These are phyloP conservation scores for Boletus fagicola DNA, from an alignment of 768 basidiomycete genomes.

Conservation along the genomic window DNA sequence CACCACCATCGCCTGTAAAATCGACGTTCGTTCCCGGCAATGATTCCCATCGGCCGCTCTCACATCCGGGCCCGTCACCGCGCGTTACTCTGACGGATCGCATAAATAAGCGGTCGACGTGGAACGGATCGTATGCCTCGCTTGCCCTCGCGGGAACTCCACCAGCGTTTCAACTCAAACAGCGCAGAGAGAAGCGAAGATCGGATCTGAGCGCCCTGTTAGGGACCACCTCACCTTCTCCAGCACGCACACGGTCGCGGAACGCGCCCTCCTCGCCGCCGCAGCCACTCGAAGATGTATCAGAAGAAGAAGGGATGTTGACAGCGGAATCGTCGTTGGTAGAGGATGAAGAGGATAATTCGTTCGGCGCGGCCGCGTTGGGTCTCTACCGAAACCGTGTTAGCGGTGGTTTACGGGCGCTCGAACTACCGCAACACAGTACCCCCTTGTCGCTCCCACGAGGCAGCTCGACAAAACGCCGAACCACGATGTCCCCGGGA, in stretches of 20 bases:
- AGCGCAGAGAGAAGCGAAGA: constrained; percentile 50
- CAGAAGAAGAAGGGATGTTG: constrained; percentile 36
- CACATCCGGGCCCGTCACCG: constrained; percentile 37
- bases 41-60: constrained; percentile 43
- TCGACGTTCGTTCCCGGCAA: constrained; percentile 24
- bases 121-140: constrained; percentile 66
- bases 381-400: constrained; percentile 55
- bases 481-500: constrained; percentile 40
- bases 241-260: constrained; percentile 29
- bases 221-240: constrained; percentile 26
- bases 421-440: constrained; percentile 37
- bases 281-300: constrained; percentile 35
- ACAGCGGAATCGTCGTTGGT: constrained; percentile 19
- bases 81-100: constrained; percentile 20
- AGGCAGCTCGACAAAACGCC: constrained; percentile 15
- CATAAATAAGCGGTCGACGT: constrained; percentile 62
- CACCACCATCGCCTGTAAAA: constrained; percentile 63
- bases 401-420: constrained; percentile 47
- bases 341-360: constrained; percentile 29
- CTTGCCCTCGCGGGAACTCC: constrained; percentile 50
- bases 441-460: constrained; percentile 15
- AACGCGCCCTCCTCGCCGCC: constrained; percentile 43
- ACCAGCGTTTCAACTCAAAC: constrained; percentile 38
- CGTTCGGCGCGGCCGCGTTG: constrained; percentile 64
- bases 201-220: constrained; percentile 54